These are phyloP conservation scores for Neohortaea acidophila DNA, from an alignment of 495 filamentous ascomycete genomes.

Conservation along the genomic window DNA sequence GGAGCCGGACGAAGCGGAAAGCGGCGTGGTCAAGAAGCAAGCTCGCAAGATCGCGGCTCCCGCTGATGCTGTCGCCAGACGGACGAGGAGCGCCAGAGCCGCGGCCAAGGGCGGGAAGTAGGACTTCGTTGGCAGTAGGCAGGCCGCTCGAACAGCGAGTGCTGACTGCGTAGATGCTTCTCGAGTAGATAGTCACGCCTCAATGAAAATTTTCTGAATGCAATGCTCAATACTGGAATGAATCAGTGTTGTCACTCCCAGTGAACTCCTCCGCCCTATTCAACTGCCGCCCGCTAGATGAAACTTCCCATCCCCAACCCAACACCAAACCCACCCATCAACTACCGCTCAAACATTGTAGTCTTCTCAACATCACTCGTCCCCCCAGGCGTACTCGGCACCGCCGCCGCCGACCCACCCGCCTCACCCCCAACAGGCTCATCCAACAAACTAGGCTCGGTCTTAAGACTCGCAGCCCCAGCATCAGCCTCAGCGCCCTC, in stretches of 20 bases:
- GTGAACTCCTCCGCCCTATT: no score
- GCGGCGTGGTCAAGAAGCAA: no score
- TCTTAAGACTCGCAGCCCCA: conserved; percentile 13
- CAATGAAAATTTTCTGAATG: no score
- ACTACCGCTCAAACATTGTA: conserved; percentile 26
- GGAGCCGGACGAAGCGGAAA: no score
- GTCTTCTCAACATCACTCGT: conserved; percentile 19
- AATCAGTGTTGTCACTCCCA: no score
- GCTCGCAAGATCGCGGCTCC: background rate
- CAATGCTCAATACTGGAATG: no score
- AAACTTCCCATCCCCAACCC: no score
- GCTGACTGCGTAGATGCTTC: no score
- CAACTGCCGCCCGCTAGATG: no score
- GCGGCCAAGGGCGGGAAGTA: conserved; percentile 6
- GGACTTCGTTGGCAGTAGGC: background rate
- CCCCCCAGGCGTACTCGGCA: conserved; percentile 11
- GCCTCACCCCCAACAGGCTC: conserved; percentile 6
- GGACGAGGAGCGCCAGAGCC: conserved; percentile 12
- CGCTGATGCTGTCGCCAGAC: conserved; percentile 2
- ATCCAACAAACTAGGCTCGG: conserved; percentile 13
- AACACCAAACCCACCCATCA: no score
- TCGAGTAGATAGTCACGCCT: no score
- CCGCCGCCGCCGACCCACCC: conserved; percentile 3
- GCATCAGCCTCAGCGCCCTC: conserved; percentile 65
- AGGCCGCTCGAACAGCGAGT: no score